These are phyloP conservation scores for Eucalyptus viminalis DNA, from an alignment of 345 rosid genomes.

Conservation along the genomic window DNA sequence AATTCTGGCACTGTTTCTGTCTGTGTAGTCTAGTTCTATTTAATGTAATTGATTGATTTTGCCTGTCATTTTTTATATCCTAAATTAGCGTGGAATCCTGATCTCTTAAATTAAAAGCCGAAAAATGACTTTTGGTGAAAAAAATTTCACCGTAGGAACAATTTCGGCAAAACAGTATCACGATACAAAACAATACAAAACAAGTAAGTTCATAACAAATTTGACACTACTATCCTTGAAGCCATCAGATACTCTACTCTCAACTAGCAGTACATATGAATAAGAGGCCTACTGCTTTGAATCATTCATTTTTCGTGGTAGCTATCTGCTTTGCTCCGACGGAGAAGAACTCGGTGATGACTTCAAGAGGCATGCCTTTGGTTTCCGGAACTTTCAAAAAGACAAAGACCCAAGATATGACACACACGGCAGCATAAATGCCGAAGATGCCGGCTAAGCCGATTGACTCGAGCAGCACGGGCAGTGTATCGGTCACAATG, in stretches of 20 bases:
- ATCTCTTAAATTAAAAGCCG: too few relatives aligned
- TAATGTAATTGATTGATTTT: too few relatives aligned
- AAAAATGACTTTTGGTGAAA: too few relatives aligned
- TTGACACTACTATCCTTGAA: neutral
- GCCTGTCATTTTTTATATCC: too few relatives aligned
- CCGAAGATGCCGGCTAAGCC: slow-evolving; percentile 67
- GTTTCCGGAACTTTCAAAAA: slow-evolving; percentile 92
- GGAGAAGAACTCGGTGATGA: slow-evolving; percentile 83
- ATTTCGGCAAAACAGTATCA: too few relatives aligned
- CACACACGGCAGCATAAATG: slow-evolving; percentile 59
- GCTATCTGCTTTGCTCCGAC: slow-evolving; percentile 63
- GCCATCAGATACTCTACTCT: neutral
- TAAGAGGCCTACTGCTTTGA: neutral
- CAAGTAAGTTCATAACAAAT: neutral
- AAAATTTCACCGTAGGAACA: too few relatives aligned
- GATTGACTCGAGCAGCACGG: slow-evolving; percentile 61
- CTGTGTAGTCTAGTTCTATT: too few relatives aligned
- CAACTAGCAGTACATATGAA: neutral
- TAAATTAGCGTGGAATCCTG: too few relatives aligned
- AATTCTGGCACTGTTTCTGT: too few relatives aligned
- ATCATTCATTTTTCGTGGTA: slow-evolving; percentile 23
- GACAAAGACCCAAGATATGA: slow-evolving; percentile 68
- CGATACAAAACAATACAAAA: neutral
- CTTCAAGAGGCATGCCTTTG: slow-evolving; percentile 97
- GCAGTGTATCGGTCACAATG: slow-evolving; percentile 76